Conservation (phyloP, 2,329 filamentous ascomycete genomes). For the Pseudonectria foliicola region DNA sequence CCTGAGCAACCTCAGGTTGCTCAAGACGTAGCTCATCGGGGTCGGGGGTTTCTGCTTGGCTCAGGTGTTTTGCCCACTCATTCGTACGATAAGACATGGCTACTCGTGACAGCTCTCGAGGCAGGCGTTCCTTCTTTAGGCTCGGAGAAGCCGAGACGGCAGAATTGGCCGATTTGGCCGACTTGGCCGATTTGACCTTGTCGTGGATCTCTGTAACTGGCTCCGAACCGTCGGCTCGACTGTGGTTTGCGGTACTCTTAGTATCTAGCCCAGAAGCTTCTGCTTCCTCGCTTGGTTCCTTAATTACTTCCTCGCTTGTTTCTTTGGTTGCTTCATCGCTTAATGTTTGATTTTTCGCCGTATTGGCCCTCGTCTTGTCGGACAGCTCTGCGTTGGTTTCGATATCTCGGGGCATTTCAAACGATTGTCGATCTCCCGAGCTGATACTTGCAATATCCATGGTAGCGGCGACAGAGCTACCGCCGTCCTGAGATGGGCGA, state of each 20-base stretch:
- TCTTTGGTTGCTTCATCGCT: too few relatives aligned
- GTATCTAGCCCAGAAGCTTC: too few relatives aligned
- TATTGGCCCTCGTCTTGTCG: constrained; percentile 11
- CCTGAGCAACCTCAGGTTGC: constrained; percentile 19
- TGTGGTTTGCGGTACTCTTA: constrained; percentile 4
- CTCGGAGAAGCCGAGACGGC: too few relatives aligned
- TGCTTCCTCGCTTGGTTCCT: too few relatives aligned
- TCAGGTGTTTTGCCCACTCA: constrained; percentile 91
- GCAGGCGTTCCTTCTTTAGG: constrained; percentile 56
- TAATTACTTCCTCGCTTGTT: too few relatives aligned
- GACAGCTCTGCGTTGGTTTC: constrained; percentile 35
- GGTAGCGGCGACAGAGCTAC: constrained; percentile 50
- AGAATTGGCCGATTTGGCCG: constrained; percentile 35
- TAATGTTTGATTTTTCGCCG: constrained; percentile 5
- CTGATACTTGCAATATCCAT: constrained; percentile 45
- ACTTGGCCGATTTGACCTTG: constrained; percentile 34
- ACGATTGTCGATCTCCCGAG: constrained; percentile 30
- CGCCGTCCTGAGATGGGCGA: constrained; percentile 31
- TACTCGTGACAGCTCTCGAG: constrained; percentile 65
- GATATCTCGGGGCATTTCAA: constrained; percentile 24
- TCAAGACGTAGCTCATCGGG: constrained; percentile 52
- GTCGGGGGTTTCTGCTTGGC: constrained; percentile 65
- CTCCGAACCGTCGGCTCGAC: constrained; percentile 3
- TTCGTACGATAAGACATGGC: constrained; percentile 83
- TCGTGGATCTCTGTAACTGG: constrained; percentile 17